phyloP scores from a whole-genome alignment of 2,329 filamentous ascomycete genomes.

The Pestalotiopsis sp. region DNA sequence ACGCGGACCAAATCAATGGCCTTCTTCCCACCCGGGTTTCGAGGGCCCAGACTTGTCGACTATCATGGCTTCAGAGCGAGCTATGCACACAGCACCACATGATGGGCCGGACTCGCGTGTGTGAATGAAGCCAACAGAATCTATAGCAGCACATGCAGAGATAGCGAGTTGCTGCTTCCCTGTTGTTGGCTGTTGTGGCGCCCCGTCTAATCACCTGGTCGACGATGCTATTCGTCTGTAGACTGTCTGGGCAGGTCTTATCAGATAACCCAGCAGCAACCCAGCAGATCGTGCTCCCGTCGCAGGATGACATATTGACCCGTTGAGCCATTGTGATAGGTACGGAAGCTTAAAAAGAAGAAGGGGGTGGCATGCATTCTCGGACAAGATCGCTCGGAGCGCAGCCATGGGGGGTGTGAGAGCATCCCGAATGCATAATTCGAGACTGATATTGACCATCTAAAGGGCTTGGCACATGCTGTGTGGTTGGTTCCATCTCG shows the following conservation, averaged over 20 bases:
- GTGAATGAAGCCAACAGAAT: neutral
- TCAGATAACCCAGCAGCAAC: slow-evolving; percentile 8
- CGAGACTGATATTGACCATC: slow-evolving; percentile 4
- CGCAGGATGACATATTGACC: slow-evolving; percentile 8
- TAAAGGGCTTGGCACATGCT: slow-evolving; percentile 6
- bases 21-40: neutral
- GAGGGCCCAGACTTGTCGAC: neutral
- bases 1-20: neutral
- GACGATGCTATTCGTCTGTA: slow-evolving; percentile 12
- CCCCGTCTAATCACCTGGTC: neutral
- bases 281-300: slow-evolving; percentile 1
- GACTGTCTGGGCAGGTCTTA: slow-evolving; percentile 3
- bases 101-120: neutral
- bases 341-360: neutral
- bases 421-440: slow-evolving; percentile 4
- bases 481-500: slow-evolving; percentile 7
- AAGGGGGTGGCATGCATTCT: neutral
- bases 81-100: neutral
- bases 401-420: neutral
- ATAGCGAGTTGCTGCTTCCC: slow-evolving; percentile 2
- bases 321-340: slow-evolving; percentile 4
- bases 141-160: neutral
- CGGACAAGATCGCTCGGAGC: neutral
- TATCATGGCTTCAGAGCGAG: neutral
- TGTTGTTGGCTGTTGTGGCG: slow-evolving; percentile 10